These are phyloP conservation scores for Gliomastix tumulicola DNA, from an alignment of 2,329 filamentous ascomycete genomes.

Conservation along the genomic window DNA sequence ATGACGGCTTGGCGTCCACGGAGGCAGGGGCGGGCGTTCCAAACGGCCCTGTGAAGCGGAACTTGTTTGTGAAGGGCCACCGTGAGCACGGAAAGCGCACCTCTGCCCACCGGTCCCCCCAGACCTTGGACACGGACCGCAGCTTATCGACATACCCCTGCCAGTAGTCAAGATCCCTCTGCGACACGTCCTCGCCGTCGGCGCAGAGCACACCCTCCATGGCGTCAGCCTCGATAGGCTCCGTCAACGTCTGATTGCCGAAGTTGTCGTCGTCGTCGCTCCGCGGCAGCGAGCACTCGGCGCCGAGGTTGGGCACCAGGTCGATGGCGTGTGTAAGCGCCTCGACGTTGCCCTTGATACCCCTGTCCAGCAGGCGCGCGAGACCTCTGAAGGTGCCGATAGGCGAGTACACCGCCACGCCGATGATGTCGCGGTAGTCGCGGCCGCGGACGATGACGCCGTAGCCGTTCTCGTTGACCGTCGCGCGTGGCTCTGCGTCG, in stretches of 20 bases:
- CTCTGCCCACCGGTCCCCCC: slow-evolving; percentile 22
- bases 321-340: slow-evolving; percentile 20
- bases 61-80: slow-evolving; percentile 27
- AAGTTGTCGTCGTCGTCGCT: neutral
- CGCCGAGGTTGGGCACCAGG: neutral
- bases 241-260: no score
- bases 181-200: slow-evolving; percentile 20
- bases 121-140: slow-evolving; percentile 15
- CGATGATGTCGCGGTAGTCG: slow-evolving; percentile 20
- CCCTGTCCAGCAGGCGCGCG: slow-evolving; percentile 9
- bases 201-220: slow-evolving; percentile 20
- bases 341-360: slow-evolving; percentile 3
- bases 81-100: slow-evolving; percentile 30
- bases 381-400: neutral
- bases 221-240: no score
- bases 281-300: neutral
- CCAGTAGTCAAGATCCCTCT: slow-evolving; percentile 15
- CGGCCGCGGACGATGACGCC: slow-evolving; percentile 18
- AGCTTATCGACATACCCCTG: slow-evolving; percentile 18
- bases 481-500: slow-evolving; percentile 16
- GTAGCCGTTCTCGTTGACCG: slow-evolving; percentile 18
- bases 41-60: slow-evolving; percentile 28
- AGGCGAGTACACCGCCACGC: neutral
- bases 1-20: slow-evolving; percentile 9
- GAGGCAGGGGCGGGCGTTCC: slow-evolving; percentile 14